Conservation (phyloP, 176 grass and related monocot species). For the Hordeum vulgare region DNA sequence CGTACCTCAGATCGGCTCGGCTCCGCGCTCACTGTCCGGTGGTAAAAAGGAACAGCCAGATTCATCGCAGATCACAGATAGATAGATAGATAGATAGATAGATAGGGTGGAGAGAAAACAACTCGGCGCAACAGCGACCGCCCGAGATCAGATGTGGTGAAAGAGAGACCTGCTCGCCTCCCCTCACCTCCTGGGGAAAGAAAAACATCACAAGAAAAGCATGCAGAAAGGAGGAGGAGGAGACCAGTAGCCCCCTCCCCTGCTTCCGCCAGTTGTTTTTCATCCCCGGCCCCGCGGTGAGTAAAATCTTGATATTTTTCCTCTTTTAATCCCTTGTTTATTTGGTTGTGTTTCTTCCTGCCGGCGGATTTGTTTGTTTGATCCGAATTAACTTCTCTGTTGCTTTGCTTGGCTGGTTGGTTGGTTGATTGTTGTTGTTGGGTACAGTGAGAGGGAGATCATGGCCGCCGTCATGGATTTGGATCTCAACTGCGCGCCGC, state of each 20-base stretch:
- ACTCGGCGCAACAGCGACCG: not conserved
- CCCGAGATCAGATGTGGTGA: not conserved
- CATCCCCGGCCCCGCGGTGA: not conserved
- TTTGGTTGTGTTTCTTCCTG: not conserved
- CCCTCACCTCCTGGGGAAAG: not conserved
- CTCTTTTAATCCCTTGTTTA: not conserved
- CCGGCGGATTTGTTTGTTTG: not conserved
- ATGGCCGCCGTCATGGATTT: conserved; percentile 39
- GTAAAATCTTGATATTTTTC: not conserved
- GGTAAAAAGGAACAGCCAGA: not conserved
- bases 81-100: not conserved
- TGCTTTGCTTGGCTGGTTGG: not conserved
- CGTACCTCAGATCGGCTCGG: too few species aligned
- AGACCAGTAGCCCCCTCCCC: not conserved
- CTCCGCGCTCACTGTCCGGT: not conserved
- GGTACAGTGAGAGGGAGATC: not conserved
- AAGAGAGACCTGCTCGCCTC: not conserved
- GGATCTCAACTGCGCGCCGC: conserved; percentile 37
- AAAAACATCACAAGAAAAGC: conserved; percentile 9
- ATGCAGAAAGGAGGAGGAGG: conserved; percentile 9
- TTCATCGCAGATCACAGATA: not conserved
- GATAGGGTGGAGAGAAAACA: not conserved
- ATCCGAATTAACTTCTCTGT: conserved; percentile 3
- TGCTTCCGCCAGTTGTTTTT: not conserved
- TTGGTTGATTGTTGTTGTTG: not conserved